A percentile compares a stretch with the other conserved stretches of the same genome.
Conservation (phyloP, 169 alveolate genomes). For the Eimeria zaria region DNA sequence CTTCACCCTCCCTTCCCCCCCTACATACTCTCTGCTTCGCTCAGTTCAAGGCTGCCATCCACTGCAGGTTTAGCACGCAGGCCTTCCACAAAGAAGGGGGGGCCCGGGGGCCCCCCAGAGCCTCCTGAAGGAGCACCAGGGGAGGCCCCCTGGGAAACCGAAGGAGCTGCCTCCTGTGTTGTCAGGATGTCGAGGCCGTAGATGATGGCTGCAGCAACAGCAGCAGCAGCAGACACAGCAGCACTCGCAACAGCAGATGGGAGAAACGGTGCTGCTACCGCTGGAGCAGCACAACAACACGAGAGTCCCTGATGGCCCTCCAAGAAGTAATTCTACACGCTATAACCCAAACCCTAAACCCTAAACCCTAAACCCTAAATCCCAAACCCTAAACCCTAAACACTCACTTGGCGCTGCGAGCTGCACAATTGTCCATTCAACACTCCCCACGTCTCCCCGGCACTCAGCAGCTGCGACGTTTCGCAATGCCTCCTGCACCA, state of each 20-base stretch:
- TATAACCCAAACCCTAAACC: background rate
- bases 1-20: background rate
- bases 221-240: slow-evolving; percentile 9
- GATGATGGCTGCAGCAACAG: slow-evolving; percentile 22
- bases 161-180: slow-evolving; percentile 16
- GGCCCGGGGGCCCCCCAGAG: slow-evolving; percentile 24
- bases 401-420: slow-evolving; percentile 54
- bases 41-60: slow-evolving; percentile 40
- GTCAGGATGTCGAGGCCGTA: slow-evolving; percentile 38
- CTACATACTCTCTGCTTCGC: slow-evolving; percentile 8
- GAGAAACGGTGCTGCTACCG: background rate
- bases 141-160: background rate
- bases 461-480: slow-evolving; percentile 27
- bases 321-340: background rate
- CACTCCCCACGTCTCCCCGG: slow-evolving; percentile 20
- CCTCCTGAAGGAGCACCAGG: background rate
- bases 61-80: slow-evolving; percentile 59
- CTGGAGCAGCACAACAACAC: background rate
- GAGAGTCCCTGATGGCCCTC: background rate
- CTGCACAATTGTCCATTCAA: slow-evolving; percentile 57
- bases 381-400: background rate
- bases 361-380: slow-evolving; percentile 9
- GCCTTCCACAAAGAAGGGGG: slow-evolving; percentile 57
- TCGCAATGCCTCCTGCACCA: slow-evolving; percentile 41
- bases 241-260: background rate